These are phyloP conservation scores for Dendryphion nanum DNA, from an alignment of 2,329 filamentous ascomycete species.

Conservation along the genomic window DNA sequence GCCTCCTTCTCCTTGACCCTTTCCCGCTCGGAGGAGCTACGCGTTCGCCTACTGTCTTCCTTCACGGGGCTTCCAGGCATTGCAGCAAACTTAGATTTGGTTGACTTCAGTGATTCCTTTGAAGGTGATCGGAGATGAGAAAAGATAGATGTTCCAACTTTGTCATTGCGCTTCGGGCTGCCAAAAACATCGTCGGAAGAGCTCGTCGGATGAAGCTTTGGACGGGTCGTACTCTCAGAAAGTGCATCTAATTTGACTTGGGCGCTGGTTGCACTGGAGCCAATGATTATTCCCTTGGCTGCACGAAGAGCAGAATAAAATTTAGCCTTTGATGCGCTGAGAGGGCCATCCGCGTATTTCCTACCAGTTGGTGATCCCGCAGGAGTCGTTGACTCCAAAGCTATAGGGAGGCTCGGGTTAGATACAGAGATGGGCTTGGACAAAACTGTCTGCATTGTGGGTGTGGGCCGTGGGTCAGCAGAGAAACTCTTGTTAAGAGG, in stretches of 20 bases:
- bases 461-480: constrained; percentile 45
- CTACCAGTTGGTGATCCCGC: constrained; percentile 52
- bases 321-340: constrained; percentile 91
- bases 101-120: constrained; percentile 33
- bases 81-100: constrained; percentile 23
- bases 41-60: constrained; percentile 48
- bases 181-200: constrained; percentile 35
- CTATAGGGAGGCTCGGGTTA: constrained; percentile 41
- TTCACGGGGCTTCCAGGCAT: constrained; percentile 31
- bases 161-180: constrained; percentile 34
- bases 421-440: constrained; percentile 48
- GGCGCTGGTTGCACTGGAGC: constrained; percentile 61
- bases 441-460: constrained; percentile 42
- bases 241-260: constrained; percentile 58
- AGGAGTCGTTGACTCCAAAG: constrained; percentile 54
- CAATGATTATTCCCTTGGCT: constrained; percentile 82
- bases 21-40: constrained; percentile 60
- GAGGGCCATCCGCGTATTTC: constrained; percentile 67
- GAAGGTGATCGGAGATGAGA: constrained; percentile 36
- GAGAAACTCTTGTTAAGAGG: constrained; percentile 61
- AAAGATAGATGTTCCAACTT: constrained; percentile 28
- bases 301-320: constrained; percentile 87
- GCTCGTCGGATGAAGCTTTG: constrained; percentile 19
- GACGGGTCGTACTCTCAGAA: constrained; percentile 30
- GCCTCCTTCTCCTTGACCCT: constrained; percentile 58